A percentile compares a stretch with the other conserved stretches of the same genome.
These are phyloP conservation scores for Phyllosticta citrichinensis DNA, from an alignment of 2,329 filamentous ascomycete genomes.

Conservation along the genomic window DNA sequence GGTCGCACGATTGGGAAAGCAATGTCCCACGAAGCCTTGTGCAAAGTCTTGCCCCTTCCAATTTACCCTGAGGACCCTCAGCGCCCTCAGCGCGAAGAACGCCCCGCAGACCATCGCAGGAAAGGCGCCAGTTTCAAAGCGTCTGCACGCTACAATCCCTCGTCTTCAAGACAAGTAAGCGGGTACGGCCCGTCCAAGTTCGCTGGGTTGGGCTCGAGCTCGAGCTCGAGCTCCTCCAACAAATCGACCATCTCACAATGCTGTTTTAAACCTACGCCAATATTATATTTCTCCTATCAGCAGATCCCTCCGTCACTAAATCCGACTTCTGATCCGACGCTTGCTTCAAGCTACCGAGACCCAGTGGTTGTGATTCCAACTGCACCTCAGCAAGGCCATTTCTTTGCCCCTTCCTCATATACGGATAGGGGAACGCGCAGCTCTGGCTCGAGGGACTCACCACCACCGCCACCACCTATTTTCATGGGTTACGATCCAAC, in stretches of 20 bases:
- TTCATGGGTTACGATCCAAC: not conserved
- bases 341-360: not conserved
- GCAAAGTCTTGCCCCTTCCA: not conserved
- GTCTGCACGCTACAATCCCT: not conserved
- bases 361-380: not conserved
- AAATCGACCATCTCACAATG: not conserved
- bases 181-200: too few relatives aligned
- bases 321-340: not conserved
- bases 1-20: not conserved
- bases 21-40: not conserved
- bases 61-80: not conserved
- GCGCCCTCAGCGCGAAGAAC: not conserved
- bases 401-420: not conserved
- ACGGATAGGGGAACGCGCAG: not conserved
- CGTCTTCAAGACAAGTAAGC: not conserved
- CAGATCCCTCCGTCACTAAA: not conserved
- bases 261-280: not conserved
- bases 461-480: not conserved
- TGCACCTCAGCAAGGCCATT: not conserved
- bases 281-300: not conserved
- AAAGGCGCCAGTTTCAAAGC: not conserved
- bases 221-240: too few relatives aligned
- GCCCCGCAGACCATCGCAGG: not conserved
- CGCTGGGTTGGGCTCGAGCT: not conserved
- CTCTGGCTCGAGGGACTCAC: not conserved